These are phyloP conservation scores for Nigrospora sphaerica DNA, from an alignment of 2,329 filamentous ascomycete species.

Conservation along the genomic window DNA sequence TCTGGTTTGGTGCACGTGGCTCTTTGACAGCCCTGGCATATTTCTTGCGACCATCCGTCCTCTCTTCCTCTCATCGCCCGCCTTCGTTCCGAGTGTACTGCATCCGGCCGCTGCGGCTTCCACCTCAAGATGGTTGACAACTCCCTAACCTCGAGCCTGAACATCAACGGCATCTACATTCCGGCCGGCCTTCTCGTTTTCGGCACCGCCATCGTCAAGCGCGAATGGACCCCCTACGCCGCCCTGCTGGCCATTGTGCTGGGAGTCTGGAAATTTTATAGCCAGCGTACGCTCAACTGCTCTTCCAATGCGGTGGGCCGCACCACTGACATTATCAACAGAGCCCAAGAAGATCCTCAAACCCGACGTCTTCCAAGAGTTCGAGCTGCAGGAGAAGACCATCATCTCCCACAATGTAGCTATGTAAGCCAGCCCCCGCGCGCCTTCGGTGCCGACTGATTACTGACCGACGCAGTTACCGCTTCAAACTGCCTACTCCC, in stretches of 20 bases:
- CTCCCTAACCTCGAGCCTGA: constrained; percentile 49
- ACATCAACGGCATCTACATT: constrained; percentile 75
- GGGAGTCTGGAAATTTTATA: constrained; percentile 64
- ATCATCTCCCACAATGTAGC: constrained; percentile 96
- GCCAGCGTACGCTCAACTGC: constrained; percentile 52
- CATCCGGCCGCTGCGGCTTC: background rate
- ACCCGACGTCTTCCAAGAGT: constrained; percentile 82
- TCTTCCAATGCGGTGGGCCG: background rate
- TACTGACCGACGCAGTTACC: constrained; percentile 57
- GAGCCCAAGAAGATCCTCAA: constrained; percentile 78
- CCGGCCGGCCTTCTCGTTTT: constrained; percentile 73
- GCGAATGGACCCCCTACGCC: constrained; percentile 68
- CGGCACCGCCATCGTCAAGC: constrained; percentile 71
- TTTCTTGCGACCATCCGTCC: too few species aligned
- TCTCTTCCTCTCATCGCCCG: too few species aligned
- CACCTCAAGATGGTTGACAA: constrained; percentile 26
- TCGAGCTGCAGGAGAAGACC: constrained; percentile 90
- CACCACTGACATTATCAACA: constrained; percentile 22
- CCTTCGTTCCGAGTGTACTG: too few species aligned
- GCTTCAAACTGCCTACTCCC: constrained; percentile 74
- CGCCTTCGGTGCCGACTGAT: constrained; percentile 5
- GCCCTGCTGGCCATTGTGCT: constrained; percentile 58
- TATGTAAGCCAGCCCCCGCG: constrained; percentile 55
- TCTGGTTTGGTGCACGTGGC: too few species aligned
- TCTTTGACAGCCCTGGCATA: too few species aligned